Evolutionary conservation across 2,329 filamentous ascomycete genomes (phyloP), one percentile per base, ranked within the genome.

Genomic region (Aspergillus terreus): DNA sequence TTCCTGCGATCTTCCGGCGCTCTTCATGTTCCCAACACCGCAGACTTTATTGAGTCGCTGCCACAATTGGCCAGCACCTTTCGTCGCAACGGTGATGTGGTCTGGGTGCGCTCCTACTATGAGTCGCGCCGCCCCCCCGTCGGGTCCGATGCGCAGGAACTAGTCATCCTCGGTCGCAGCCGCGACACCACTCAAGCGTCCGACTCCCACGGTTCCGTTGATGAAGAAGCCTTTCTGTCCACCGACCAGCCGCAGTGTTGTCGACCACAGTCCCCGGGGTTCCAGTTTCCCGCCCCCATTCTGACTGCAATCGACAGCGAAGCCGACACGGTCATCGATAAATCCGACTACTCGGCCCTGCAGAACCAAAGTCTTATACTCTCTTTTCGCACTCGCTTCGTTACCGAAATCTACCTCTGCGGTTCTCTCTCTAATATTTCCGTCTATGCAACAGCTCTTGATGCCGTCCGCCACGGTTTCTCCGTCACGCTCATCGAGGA

Each of bases 331-430:
- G 65, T 83, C 17, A 69, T 84, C 43, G 73, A 79, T 48, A 97
- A 96, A 70, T 84, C 84, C 4, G 82, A 90, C 60, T 97, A 97
- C 70, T 97, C 94, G 4, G 92, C 92, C 12, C 92, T 97, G 65
- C 82, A 84, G 48, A 83, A 82, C 7, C 89, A 86, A 0, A 80
- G 82, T 45, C 77, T 97, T 14, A 79, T 97, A 6, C 78, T 87
- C 46, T 79, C 84, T n/a, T 74, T 97, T 43, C 83, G 92, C n/a
- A 84, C 85, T n/a, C 88, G 85, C 57, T 85, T 96, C 59, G 84
- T 95, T 52, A 96, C 91, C 2, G 88, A 96, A 63, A 76, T 99
- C 11, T 96, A 88, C 70, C 82, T 97, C 21, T 95, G 89, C 63
- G 94, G 94, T 19, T 87, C 88, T 42, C 80, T 95, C 45, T 89